phyloP scores from a whole-genome alignment of 805 yeast genomes.

The Sporopachydermia lactativora region DNA sequence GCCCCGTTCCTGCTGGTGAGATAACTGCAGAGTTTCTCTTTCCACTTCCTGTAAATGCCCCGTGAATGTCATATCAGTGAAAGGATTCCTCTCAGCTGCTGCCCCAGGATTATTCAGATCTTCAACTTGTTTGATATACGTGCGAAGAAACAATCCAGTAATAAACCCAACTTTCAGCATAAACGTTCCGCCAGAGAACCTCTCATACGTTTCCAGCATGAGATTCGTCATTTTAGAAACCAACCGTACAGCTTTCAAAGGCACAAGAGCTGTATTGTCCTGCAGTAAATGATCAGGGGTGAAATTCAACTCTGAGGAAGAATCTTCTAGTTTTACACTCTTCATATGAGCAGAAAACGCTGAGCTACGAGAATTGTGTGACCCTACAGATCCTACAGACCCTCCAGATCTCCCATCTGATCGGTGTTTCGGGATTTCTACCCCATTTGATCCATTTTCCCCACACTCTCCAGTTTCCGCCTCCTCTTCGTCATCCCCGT shows the following conservation, averaged over 20 bases:
- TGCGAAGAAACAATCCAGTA: not conserved
- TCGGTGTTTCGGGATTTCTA: too few relatives aligned
- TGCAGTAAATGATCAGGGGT: not conserved
- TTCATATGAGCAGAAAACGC: too few relatives aligned
- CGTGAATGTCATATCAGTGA: not conserved
- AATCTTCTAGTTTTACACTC: not conserved
- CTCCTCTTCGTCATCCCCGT: not conserved
- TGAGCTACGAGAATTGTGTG: too few relatives aligned
- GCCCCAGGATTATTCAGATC: not conserved
- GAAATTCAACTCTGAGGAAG: not conserved
- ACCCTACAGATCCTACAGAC: too few relatives aligned
- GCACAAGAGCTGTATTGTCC: not conserved
- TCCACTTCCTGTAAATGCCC: not conserved
- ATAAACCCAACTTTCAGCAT: not conserved
- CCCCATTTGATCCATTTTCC: not conserved
- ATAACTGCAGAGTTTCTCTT: not conserved
- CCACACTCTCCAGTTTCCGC: not conserved
- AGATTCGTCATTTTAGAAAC: not conserved
- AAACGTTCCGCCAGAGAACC: not conserved
- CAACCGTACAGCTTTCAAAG: slow-evolving; percentile 1
- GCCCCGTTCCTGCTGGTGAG: not conserved
- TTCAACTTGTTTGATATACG: not conserved
- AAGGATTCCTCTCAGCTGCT: not conserved
- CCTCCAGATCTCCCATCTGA: not conserved
- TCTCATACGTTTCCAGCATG: not conserved